Conservation (phyloP, 2,329 filamentous ascomycete genomes). For the Aspergillus neotritici region DNA sequence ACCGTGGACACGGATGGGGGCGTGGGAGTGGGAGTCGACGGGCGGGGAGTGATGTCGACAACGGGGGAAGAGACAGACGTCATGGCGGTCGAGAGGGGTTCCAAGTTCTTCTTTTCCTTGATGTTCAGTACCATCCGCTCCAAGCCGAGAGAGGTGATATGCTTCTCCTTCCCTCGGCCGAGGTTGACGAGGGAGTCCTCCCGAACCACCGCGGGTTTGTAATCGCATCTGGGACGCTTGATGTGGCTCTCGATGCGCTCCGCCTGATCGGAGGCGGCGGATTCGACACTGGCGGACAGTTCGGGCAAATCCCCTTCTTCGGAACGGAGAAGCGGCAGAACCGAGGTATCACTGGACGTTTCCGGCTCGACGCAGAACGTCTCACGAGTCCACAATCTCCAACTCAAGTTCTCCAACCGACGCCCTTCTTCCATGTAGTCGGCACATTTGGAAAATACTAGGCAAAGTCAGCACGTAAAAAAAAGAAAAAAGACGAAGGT, state of each 20-base stretch:
- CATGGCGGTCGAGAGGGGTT: slow-evolving; percentile 49
- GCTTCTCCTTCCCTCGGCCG: slow-evolving; percentile 70
- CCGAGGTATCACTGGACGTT: slow-evolving; percentile 47
- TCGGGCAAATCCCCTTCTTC: slow-evolving; percentile 56
- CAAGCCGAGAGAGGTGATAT: slow-evolving; percentile 86
- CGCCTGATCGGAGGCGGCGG: slow-evolving; percentile 60
- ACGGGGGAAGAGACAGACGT: slow-evolving; percentile 35
- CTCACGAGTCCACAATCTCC: slow-evolving; percentile 91
- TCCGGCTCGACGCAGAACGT: slow-evolving; percentile 77
- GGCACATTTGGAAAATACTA: slow-evolving; percentile 90
- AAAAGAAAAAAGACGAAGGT: too few species aligned
- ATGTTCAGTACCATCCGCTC: slow-evolving; percentile 94
- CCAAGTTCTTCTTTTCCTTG: slow-evolving; percentile 70
- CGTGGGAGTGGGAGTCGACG: slow-evolving; percentile 37
- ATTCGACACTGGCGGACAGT: slow-evolving; percentile 72
- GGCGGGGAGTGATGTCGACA: slow-evolving; percentile 41
- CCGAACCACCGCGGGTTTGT: slow-evolving; percentile 48
- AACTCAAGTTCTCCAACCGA: slow-evolving; percentile 89
- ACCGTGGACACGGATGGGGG: slow-evolving; percentile 27
- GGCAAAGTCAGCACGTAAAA: slow-evolving; percentile 18
- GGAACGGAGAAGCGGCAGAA: slow-evolving; percentile 44
- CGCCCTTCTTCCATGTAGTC: slow-evolving; percentile 90
- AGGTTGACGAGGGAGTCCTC: slow-evolving; percentile 54
- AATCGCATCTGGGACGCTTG: slow-evolving; percentile 58
- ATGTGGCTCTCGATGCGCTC: slow-evolving; percentile 52